Evolutionary conservation across 2,329 filamentous ascomycete genomes (phyloP).

Genomic region (Fusarium sp.): DNA sequence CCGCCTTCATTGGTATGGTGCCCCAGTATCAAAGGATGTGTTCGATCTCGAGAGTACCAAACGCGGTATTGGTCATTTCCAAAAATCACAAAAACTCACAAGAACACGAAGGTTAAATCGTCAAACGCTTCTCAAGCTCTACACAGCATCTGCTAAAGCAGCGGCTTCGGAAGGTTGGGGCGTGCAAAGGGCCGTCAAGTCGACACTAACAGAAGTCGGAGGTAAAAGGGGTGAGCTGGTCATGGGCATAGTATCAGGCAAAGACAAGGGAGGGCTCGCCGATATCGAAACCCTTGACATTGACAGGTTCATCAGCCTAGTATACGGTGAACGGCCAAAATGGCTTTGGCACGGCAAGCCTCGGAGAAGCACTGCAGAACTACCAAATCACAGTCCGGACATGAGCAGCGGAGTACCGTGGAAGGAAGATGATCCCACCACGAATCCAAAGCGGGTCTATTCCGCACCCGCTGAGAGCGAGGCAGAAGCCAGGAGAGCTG

Average conservation of each 20-base stretch:
- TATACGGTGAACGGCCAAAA: constrained; percentile 86
- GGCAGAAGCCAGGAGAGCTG: constrained; percentile 60
- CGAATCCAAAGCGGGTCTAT: constrained; percentile 66
- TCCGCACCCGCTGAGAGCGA: constrained; percentile 69
- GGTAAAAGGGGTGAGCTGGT: constrained; percentile 96
- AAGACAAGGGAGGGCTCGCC: constrained; percentile 90
- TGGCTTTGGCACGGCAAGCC: constrained; percentile 97
- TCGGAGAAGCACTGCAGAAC: constrained; percentile 71
- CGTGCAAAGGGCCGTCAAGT: constrained; percentile 94
- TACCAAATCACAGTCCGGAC: constrained; percentile 65
- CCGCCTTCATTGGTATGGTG: constrained; percentile 86
- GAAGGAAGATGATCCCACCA: constrained; percentile 63
- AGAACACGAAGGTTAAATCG: constrained; percentile 86
- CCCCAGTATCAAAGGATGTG: constrained; percentile 89
- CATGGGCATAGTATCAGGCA: constrained; percentile 91
- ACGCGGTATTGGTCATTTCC: constrained; percentile 87
- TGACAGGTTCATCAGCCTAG: constrained; percentile 84
- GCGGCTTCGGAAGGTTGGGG: constrained; percentile 92
- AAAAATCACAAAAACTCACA: constrained; percentile 88
- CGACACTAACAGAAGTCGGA: constrained; percentile 92
- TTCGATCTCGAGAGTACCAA: constrained; percentile 90
- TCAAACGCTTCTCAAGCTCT: constrained; percentile 85
- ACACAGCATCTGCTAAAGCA: constrained; percentile 89
- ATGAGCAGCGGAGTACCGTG: constrained; percentile 66
- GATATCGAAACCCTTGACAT: constrained; percentile 95